Evolutionary conservation across 2,329 filamentous ascomycete genomes (phyloP).

Genomic region (Mollisia scopiformis): DNA sequence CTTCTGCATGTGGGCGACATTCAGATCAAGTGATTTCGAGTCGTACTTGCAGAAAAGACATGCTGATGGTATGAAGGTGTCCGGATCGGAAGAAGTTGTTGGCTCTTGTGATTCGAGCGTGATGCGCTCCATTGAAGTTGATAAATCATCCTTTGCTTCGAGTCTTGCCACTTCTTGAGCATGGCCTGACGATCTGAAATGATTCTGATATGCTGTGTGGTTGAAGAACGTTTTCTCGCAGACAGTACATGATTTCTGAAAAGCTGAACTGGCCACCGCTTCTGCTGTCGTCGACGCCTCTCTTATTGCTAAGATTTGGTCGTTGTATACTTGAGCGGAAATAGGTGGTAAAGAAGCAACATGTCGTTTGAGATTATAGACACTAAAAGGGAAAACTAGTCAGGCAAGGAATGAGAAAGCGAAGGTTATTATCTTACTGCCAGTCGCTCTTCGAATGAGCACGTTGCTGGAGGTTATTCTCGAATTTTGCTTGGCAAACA

Average conservation of each 20-base stretch:
- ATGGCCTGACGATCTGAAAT: slow-evolving; percentile 22
- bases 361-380: slow-evolving; percentile 26
- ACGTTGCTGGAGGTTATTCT: slow-evolving; percentile 11
- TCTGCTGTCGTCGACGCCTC: background rate
- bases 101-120: slow-evolving; percentile 4
- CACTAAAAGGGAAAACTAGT: slow-evolving; percentile 10
- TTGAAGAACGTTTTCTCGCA: slow-evolving; percentile 17
- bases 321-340: slow-evolving; percentile 13
- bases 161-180: slow-evolving; percentile 2
- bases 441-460: slow-evolving; percentile 20
- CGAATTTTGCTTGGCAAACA: slow-evolving; percentile 13
- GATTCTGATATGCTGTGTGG: slow-evolving; percentile 19
- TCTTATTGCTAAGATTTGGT: slow-evolving; percentile 9
- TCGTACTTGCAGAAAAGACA: slow-evolving; percentile 48
- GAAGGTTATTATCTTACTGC: slow-evolving; percentile 14
- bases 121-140: background rate
- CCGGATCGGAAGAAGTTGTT: background rate
- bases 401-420: background rate
- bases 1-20: slow-evolving; percentile 51
- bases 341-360: slow-evolving; percentile 23
- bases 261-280: background rate
- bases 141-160: background rate
- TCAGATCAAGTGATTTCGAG: slow-evolving; percentile 39
- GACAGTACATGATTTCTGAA: slow-evolving; percentile 15
- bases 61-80: slow-evolving; percentile 32